Base-by-base conservation (phyloP, 176 grass and related monocot genomes). In the Thinopyrum elongatum region DNA sequence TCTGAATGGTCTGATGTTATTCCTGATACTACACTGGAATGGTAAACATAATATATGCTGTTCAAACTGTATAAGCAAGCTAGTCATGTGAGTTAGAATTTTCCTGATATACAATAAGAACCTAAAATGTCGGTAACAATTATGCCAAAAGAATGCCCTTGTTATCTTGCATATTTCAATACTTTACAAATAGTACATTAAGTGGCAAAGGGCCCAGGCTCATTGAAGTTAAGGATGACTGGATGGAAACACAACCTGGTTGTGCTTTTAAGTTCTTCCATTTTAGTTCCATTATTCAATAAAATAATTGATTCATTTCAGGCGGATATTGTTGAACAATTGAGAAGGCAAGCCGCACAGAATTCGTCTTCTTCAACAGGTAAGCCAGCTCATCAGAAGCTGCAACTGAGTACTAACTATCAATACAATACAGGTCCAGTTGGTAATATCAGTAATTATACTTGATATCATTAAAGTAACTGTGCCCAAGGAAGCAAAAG, bases 261-360 rank as follows among this genome's bases (percentile, higher is more conserved):
- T 57, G 86, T 39, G 30, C 41, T 76, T 42, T 55, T 41, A 41
- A 41, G 70, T 87, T 76, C 44, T 87, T 87, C 3, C 6, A 39
- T 82, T 55, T 83, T 9, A 77, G 49, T 82, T 87, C 47, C 47
- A 60, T 60, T 76, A 82, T 68, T 57, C 53, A 38, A 38, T 77
- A 85, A 41, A 55, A 13, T 22, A 70, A 46, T 81, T 62, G 41
- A 25, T 14, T 62, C 28, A 70, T 84, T 84, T 76, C 81, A 91
- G 89, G 89, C 67, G 65, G 84, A 83, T 55, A 53, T 65, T 34
- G 70, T 65, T 33, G 74, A 83, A 75, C 84, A 87, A 79, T 74
- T 76, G 73, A 83, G 59, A 85, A 87, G 71, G 80, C 84, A 86
- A 78, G 77, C 38, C 19, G 11, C 64, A 19, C 79, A 63, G 6